phyloP scores from a whole-genome alignment of 768 basidiomycete genomes.

The Trametes cinnabarina region DNA sequence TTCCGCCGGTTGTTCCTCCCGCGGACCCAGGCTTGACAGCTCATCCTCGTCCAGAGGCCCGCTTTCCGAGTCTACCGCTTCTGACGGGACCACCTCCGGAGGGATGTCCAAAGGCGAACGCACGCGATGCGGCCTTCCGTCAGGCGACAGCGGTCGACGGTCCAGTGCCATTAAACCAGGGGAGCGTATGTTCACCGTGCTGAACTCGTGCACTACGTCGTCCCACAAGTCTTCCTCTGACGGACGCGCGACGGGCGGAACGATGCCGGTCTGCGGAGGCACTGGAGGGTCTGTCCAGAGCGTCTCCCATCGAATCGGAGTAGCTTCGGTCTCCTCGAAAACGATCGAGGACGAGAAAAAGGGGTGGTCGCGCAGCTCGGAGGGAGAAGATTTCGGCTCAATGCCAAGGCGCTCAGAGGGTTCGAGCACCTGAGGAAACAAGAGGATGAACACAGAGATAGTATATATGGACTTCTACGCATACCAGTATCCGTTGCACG shows the following conservation, averaged over 20 bases:
- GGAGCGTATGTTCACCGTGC: slow-evolving; percentile 9
- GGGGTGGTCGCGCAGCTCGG: slow-evolving; percentile 7
- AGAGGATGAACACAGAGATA: background rate
- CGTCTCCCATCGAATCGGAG: slow-evolving; percentile 7
- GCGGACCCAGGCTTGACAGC: background rate
- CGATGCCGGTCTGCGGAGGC: slow-evolving; percentile 12
- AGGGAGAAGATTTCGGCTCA: slow-evolving; percentile 13
- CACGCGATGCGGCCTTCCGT: background rate
- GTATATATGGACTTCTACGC: background rate
- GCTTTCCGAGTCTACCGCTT: background rate
- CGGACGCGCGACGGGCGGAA: background rate
- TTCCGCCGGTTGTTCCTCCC: background rate
- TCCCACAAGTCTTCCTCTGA: slow-evolving; percentile 11
- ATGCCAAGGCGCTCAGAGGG: slow-evolving; percentile 15
- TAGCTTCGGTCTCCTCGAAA: background rate
- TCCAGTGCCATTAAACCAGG: background rate
- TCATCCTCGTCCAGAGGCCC: background rate
- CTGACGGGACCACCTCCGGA: background rate
- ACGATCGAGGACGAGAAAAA: slow-evolving; percentile 1
- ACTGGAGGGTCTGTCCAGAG: slow-evolving; percentile 16
- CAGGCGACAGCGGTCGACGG: background rate
- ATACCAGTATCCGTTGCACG: slow-evolving; percentile 6
- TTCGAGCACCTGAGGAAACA: slow-evolving; percentile 14
- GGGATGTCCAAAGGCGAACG: background rate
- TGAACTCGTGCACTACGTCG: slow-evolving; percentile 15